These are phyloP conservation scores for Gentiana macrophylla DNA, from an alignment of 257 asterid species.

Conservation along the genomic window DNA sequence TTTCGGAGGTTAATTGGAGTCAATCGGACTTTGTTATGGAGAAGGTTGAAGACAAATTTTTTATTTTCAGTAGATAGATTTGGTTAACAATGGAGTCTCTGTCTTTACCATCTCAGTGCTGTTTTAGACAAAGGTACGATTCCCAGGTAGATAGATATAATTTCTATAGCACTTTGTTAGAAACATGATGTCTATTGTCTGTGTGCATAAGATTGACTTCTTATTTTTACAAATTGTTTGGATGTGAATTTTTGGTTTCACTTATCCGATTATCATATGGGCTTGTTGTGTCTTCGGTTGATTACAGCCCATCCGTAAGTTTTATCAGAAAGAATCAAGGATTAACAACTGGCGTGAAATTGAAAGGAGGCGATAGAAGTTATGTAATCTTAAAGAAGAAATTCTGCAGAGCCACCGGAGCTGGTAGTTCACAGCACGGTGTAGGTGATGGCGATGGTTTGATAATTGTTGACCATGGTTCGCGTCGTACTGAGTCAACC, in stretches of 20 bases:
- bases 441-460: conserved; percentile 64
- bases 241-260: neutral
- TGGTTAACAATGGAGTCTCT: conserved; percentile 31
- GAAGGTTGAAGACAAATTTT: too few species aligned
- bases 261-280: neutral
- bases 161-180: too few species aligned
- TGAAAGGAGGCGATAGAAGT: conserved; percentile 27
- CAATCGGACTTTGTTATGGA: too few species aligned
- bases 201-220: neutral
- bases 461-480: conserved; percentile 93
- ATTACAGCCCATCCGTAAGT: conserved; percentile 24
- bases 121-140: conserved; percentile 9
- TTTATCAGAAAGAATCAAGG: conserved; percentile 27
- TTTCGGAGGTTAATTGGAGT: too few species aligned
- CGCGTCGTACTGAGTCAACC: conserved; percentile 82
- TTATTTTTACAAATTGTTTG: neutral
- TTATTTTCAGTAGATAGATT: too few species aligned
- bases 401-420: conserved; percentile 52
- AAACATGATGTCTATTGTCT: too few species aligned
- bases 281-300: conserved; percentile 7
- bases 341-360: conserved; percentile 33
- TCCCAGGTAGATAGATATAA: neutral
- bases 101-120: conserved; percentile 11
- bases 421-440: conserved; percentile 44
- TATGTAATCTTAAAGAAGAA: conserved; percentile 28